Conservation (phyloP, 2,329 filamentous ascomycete genomes). For the Xenosphaeropsis pyriputrescens region DNA sequence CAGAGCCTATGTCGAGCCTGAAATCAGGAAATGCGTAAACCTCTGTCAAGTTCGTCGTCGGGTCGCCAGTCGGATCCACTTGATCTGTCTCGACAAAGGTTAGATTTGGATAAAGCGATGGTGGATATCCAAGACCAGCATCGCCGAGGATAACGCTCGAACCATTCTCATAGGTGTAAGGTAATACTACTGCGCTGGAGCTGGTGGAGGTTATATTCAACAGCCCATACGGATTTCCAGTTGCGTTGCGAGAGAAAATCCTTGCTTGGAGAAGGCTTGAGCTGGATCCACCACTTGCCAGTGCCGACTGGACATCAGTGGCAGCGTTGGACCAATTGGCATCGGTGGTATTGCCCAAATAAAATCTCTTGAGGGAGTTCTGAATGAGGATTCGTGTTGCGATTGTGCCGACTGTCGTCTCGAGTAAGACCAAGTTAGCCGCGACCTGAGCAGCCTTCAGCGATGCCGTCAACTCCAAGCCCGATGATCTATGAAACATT, state of each 20-base stretch:
- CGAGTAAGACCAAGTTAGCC: conserved; percentile 64
- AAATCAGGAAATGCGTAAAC: conserved; percentile 15
- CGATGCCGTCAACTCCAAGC: conserved; percentile 65
- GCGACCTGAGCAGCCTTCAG: conserved; percentile 74
- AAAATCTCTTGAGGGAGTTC: conserved; percentile 33
- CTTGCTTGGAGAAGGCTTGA: conserved; percentile 50
- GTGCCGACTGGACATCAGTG: conserved; percentile 56
- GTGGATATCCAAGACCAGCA: conserved; percentile 50
- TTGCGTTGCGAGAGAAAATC: conserved; percentile 57
- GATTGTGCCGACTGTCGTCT: conserved; percentile 60
- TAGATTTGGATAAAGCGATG: conserved; percentile 63
- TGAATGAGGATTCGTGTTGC: conserved; percentile 51
- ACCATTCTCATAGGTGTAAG: conserved; percentile 44
- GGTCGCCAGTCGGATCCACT: conserved; percentile 11
- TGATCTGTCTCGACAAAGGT: conserved; percentile 32
- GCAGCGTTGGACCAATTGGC: conserved; percentile 45
- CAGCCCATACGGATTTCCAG: conserved; percentile 38
- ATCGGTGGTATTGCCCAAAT: conserved; percentile 35
- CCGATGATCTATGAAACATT: conserved; percentile 27
- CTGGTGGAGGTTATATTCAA: conserved; percentile 45
- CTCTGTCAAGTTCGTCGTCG: conserved; percentile 7
- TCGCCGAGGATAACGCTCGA: conserved; percentile 38
- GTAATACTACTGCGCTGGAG: conserved; percentile 38
- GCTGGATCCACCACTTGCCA: conserved; percentile 35
- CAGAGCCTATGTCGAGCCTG: conserved; percentile 28